A percentile compares a stretch with the other conserved stretches of the same genome.
These are phyloP conservation scores for Fusarium bactridioides DNA, from an alignment of 2,329 filamentous ascomycete species.

Conservation along the genomic window DNA sequence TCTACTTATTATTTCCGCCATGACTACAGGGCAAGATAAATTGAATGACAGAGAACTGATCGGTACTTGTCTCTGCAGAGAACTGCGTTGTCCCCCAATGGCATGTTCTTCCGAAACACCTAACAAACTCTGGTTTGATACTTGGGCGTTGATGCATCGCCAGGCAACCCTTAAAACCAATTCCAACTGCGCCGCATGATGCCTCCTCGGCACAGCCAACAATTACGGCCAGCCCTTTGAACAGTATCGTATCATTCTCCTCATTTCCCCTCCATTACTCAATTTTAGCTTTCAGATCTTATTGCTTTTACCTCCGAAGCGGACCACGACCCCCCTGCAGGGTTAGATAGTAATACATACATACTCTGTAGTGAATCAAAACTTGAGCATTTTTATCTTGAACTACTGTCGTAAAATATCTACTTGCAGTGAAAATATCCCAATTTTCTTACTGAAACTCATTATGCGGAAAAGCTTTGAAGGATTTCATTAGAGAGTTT, in stretches of 20 bases:
- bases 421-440: neutral
- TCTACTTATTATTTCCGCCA: neutral
- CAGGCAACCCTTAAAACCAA: neutral
- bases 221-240: neutral
- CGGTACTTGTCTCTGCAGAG: neutral
- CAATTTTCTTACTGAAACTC: neutral
- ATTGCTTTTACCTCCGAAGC: neutral
- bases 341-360: neutral
- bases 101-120: neutral
- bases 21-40: neutral
- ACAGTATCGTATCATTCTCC: neutral
- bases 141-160: neutral
- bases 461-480: neutral
- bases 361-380: neutral
- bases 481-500: neutral
- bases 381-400: neutral
- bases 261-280: neutral
- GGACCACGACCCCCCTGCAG: neutral
- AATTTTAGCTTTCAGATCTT: neutral
- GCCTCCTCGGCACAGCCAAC: neutral
- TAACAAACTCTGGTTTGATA: neutral
- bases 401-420: neutral
- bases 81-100: no score
- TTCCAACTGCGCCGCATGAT: conserved; percentile 5
- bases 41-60: neutral